Evolutionary conservation across 768 basidiomycete species (phyloP).

Genomic region (Russula vinacea): DNA sequence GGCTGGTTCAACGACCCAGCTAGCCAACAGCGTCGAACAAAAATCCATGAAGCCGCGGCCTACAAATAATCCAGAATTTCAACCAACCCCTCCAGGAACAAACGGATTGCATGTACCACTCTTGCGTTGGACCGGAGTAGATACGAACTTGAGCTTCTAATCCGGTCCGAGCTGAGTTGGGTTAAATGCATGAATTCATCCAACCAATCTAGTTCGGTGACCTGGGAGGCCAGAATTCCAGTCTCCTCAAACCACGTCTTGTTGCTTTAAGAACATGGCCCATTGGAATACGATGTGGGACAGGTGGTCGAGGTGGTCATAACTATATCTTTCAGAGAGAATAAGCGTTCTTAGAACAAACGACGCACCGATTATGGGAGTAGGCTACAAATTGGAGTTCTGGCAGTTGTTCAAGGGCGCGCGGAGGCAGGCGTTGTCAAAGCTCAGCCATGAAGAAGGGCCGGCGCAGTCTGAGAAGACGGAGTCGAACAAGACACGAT

Average conservation of each 20-base stretch:
- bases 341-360: background rate
- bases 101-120: constrained; percentile 36
- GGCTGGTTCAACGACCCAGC: constrained; percentile 41
- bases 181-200: constrained; percentile 34
- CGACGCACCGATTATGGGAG: constrained; percentile 45
- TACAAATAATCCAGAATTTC: constrained; percentile 18
- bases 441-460: constrained; percentile 35
- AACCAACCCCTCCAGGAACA: background rate
- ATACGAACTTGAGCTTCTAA: constrained; percentile 36
- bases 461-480: constrained; percentile 41
- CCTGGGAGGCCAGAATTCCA: constrained; percentile 37
- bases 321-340: constrained; percentile 32
- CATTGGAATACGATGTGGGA: background rate
- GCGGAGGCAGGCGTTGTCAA: constrained; percentile 37
- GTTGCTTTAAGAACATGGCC: constrained; percentile 28
- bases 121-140: constrained; percentile 44
- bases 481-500: constrained; percentile 43
- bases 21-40: constrained; percentile 40
- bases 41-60: constrained; percentile 40
- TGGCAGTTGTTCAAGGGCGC: constrained; percentile 40
- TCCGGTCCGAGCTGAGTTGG: constrained; percentile 22
- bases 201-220: constrained; percentile 46
- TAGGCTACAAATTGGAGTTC: constrained; percentile 41
- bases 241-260: constrained; percentile 34
- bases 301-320: constrained; percentile 43